Evolutionary conservation across 2,329 filamentous ascomycete genomes (phyloP), one percentile per base, ranked within the genome.

Genomic region (Clarireedia monteithiana): DNA sequence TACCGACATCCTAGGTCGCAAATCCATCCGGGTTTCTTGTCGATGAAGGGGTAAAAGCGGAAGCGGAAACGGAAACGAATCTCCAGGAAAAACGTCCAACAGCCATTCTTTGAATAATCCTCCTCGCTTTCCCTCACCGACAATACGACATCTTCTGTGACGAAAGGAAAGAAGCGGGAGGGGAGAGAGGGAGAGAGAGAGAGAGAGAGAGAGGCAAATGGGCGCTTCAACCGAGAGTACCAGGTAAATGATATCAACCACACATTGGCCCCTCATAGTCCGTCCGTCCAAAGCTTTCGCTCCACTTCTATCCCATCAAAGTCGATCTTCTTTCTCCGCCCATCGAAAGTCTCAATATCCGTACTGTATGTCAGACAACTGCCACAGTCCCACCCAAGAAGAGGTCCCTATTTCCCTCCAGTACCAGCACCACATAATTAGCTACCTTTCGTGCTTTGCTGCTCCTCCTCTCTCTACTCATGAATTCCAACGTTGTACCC

Each of bases 1-100:
- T 12, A 34, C 39, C 55, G 60, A 55, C 59, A 65, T 64, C 62
- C 62, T 63, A 36, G 61, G 58, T 60, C 60, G 58, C 59, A 61
- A 59, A 55, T 60, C 49, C 57, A 58, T 17, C 53, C 50, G 14
- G 46, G 44, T 36, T 26, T 17, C 17, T 23, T 46, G 17, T 23
- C 36, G 45, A 54, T 49, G 52, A 54, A 54, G 52, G 45, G 44
- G 52, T 5, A 47, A 39, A 39, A 24, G 5, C 20, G 30, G 30
- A 34, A 34, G 20, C 20, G 39, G 39, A 42, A 42, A 42, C 39
- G n/a, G 39, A 42, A 42, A 42, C 30, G 30, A 34, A 34, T 34
- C 30, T 34, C 30, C 30, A 34, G 10, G 30, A 12, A 34, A 34
- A 34, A 34, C 30, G 30, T 34, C 39, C 14, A 20, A 42, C 39